Conservation (phyloP, 331 rosid species). For the Acacia pycnantha region DNA sequence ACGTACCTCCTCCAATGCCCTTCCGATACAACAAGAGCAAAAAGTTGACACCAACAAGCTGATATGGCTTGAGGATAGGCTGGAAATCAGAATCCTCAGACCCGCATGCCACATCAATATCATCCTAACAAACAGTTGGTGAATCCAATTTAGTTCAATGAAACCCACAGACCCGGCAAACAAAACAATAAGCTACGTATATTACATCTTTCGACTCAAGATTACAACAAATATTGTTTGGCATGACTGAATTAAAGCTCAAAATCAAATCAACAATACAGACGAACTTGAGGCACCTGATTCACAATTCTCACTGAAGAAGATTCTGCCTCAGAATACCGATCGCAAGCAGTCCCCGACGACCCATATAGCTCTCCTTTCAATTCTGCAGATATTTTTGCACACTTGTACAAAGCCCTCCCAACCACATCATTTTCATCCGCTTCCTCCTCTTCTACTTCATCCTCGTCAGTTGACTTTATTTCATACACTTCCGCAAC, state of each 20-base stretch:
- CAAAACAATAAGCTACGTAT: neutral
- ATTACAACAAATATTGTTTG: neutral
- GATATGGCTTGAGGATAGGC: slow-evolving; percentile 93
- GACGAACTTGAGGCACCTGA: slow-evolving; percentile 48
- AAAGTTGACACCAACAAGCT: slow-evolving; percentile 94
- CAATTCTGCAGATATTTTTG: slow-evolving; percentile 80
- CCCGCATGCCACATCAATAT: slow-evolving; percentile 74
- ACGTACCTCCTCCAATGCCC: slow-evolving; percentile 88
- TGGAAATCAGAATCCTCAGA: slow-evolving; percentile 79
- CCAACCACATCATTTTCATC: slow-evolving; percentile 69
- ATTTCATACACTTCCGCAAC: slow-evolving; percentile 45
- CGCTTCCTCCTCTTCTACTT: slow-evolving; percentile 28
- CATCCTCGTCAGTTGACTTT: slow-evolving; percentile 52
- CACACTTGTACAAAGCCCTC: slow-evolving; percentile 87
- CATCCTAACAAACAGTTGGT: slow-evolving; percentile 55
- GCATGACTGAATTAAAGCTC: neutral
- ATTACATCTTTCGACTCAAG: neutral
- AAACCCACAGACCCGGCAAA: neutral
- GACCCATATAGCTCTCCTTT: slow-evolving; percentile 72
- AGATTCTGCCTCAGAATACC: slow-evolving; percentile 82
- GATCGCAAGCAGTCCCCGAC: slow-evolving; percentile 52
- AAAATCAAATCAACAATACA: neutral
- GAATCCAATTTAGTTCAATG: neutral
- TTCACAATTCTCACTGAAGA: slow-evolving; percentile 79
- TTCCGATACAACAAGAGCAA: slow-evolving; percentile 82